A percentile compares a stretch with the other conserved stretches of the same genome.
Evolutionary conservation across 2,329 filamentous ascomycete species (phyloP).

Genomic region (Penicillium verrucosum): DNA sequence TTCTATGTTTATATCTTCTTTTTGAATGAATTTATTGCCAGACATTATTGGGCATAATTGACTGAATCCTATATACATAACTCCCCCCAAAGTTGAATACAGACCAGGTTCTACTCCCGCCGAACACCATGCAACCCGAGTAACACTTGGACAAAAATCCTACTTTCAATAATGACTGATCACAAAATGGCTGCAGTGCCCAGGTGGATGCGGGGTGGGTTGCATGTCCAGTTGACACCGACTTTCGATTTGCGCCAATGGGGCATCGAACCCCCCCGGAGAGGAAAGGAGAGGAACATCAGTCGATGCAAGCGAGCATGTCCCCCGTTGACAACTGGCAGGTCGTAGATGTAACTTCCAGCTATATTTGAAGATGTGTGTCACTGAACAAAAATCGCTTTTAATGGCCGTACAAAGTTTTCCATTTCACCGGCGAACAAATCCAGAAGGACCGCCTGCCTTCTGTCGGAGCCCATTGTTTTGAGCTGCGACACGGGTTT

Average conservation of each 20-base stretch:
- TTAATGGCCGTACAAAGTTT: background rate
- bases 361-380: background rate
- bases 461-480: constrained; percentile 39
- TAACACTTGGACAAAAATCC: background rate
- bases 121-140: constrained; percentile 10
- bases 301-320: background rate
- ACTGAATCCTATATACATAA: constrained; percentile 8
- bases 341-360: background rate
- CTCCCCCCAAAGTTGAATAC: background rate
- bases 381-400: background rate
- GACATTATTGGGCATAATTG: background rate
- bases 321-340: background rate
- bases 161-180: background rate
- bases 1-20: background rate
- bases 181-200: constrained; percentile 2
- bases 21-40: background rate
- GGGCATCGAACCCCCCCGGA: background rate
- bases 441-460: constrained; percentile 35
- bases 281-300: background rate
- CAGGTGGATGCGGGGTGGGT: background rate
- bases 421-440: constrained; percentile 34
- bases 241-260: constrained; percentile 7
- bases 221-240: constrained; percentile 3
- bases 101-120: constrained; percentile 3
- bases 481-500: constrained; percentile 30